A percentile compares a stretch with the other conserved stretches of the same genome.
Conservation (phyloP, 495 filamentous ascomycete genomes). For the Haplographium delicatum region DNA sequence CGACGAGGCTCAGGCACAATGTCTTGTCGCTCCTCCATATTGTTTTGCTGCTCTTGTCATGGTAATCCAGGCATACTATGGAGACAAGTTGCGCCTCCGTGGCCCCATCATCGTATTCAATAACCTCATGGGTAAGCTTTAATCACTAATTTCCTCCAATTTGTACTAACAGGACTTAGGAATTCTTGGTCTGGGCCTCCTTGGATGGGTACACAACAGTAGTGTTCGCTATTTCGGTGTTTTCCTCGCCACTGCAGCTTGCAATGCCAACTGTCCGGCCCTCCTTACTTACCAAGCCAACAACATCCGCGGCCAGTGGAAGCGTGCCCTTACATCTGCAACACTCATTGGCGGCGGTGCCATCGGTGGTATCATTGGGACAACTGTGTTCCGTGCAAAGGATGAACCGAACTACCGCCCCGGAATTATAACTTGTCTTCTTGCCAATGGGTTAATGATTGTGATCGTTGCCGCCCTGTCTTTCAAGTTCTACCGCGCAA, state of each 20-base stretch:
- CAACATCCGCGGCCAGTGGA: constrained; percentile 65
- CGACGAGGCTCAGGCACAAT: constrained; percentile 49
- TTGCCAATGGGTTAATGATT: constrained; percentile 42
- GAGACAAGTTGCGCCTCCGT: constrained; percentile 52
- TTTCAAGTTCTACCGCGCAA: constrained; percentile 26
- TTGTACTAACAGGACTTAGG: too few relatives aligned
- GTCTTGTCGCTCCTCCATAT: constrained; percentile 60
- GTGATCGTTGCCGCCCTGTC: constrained; percentile 25
- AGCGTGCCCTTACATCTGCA: constrained; percentile 54
- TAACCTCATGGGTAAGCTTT: constrained; percentile 34
- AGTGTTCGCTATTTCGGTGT: constrained; percentile 58
- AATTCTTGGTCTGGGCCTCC: constrained; percentile 44
- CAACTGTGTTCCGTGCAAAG: constrained; percentile 49
- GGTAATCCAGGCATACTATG: constrained; percentile 45
- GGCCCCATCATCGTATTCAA: constrained; percentile 56
- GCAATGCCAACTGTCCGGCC: constrained; percentile 56
- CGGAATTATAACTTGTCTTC: constrained; percentile 41
- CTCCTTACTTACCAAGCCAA: constrained; percentile 56
- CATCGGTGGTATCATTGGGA: constrained; percentile 55
- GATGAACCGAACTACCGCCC: constrained; percentile 48
- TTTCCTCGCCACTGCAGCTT: constrained; percentile 54
- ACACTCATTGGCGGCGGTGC: constrained; percentile 50
- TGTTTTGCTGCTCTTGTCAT: constrained; percentile 55
- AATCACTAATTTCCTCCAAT: too few relatives aligned
- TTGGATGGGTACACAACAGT: constrained; percentile 44